Conservation (phyloP, 768 basidiomycete genomes). For the Lyophyllum decastes region DNA sequence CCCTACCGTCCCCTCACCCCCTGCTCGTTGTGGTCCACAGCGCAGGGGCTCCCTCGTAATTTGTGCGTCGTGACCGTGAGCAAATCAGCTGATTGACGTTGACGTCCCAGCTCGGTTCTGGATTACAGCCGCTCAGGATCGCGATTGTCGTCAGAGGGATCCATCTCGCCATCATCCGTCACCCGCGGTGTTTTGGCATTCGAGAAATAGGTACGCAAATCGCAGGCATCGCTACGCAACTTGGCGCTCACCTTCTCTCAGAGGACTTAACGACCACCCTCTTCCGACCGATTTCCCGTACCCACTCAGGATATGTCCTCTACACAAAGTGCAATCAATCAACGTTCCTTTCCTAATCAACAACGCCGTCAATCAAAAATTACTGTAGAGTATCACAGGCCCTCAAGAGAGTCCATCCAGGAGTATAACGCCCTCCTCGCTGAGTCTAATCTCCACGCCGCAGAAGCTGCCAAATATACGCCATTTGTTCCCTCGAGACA, state of each 20-base stretch:
- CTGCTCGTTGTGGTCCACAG: conserved; percentile 6
- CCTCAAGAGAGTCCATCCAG: conserved; percentile 73
- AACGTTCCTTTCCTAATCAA: conserved; percentile 42
- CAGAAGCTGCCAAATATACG: conserved; percentile 44
- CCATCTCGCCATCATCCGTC: conserved; percentile 16
- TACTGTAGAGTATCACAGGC: conserved; percentile 76
- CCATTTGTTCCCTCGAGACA: conserved; percentile 37
- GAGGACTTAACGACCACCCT: background rate
- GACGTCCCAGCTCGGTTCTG: conserved; percentile 8
- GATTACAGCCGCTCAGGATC: conserved; percentile 11
- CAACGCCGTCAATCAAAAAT: conserved; percentile 58
- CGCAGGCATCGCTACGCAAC: conserved; percentile 2
- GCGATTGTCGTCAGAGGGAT: conserved; percentile 20
- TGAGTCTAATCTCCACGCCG: conserved; percentile 57
- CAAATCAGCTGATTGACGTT: conserved; percentile 10
- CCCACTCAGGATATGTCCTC: conserved; percentile 37
- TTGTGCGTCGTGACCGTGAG: conserved; percentile 9
- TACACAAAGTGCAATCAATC: conserved; percentile 49
- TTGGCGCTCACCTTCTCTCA: background rate
- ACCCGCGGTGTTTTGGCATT: conserved; percentile 3
- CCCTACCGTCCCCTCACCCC: background rate
- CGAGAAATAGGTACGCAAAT: conserved; percentile 10
- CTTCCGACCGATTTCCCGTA: too few species aligned
- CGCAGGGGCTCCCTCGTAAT: background rate
- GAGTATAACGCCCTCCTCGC: conserved; percentile 76